Evolutionary conservation across 2,329 filamentous ascomycete genomes (phyloP).

Genomic region (Alternaria sp.): DNA sequence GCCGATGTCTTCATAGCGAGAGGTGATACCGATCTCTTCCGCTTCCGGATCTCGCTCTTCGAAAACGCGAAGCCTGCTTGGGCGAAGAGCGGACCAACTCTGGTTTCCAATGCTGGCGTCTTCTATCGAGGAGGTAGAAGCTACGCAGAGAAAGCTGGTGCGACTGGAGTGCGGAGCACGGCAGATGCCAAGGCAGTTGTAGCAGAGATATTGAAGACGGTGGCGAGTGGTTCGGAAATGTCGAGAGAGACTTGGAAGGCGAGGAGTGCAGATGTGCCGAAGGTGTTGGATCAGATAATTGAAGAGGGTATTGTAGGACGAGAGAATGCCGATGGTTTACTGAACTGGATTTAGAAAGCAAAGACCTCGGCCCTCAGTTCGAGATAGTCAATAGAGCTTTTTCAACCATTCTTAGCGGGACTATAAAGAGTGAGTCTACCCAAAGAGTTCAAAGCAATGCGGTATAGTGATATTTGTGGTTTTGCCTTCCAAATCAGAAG

Average conservation of each 20-base stretch:
- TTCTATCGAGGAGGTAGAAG: conserved; percentile 47
- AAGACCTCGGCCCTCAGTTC: not conserved
- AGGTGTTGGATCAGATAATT: conserved; percentile 61
- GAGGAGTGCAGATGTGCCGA: conserved; percentile 52
- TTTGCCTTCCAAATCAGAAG: too few species aligned
- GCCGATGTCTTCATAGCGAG: conserved; percentile 46
- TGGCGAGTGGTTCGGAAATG: conserved; percentile 43
- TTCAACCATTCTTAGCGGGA: too few species aligned
- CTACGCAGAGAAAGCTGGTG: conserved; percentile 43
- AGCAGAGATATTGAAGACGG: conserved; percentile 57
- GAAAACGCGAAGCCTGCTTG: conserved; percentile 38
- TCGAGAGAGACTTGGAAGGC: conserved; percentile 53
- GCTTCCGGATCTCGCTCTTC: conserved; percentile 42
- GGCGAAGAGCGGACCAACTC: conserved; percentile 42
- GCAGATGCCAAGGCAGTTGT: conserved; percentile 60
- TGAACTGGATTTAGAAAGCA: not conserved
- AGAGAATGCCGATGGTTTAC: conserved; percentile 35
- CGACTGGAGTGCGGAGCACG: conserved; percentile 53
- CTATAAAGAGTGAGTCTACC: too few species aligned
- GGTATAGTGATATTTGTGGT: too few species aligned
- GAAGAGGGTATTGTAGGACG: conserved; percentile 60
- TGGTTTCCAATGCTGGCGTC: conserved; percentile 52
- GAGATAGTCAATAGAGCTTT: not conserved
- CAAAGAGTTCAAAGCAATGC: too few species aligned
- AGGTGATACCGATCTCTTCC: conserved; percentile 46